Evolutionary conservation across 1,139 yeast species (phyloP).

Genomic region (Starmera stellimalicola): DNA sequence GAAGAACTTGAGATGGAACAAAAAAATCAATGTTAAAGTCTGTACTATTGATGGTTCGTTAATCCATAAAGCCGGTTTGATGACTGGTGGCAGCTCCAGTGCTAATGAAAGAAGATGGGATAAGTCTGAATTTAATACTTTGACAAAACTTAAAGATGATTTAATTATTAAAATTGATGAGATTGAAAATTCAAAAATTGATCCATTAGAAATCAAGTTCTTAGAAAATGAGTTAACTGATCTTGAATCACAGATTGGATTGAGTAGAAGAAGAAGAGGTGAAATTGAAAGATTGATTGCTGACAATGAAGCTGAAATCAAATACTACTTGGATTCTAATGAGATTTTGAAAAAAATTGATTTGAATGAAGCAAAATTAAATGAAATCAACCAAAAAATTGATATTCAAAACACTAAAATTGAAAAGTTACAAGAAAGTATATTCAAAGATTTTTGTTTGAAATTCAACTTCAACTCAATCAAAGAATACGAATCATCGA

Average conservation of each 20-base stretch:
- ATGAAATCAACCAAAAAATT: constrained; percentile 14
- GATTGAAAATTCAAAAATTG: constrained; percentile 40
- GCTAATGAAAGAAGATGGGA: constrained; percentile 50
- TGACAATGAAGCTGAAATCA: constrained; percentile 48
- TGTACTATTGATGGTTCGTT: constrained; percentile 82
- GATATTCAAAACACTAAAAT: constrained; percentile 24
- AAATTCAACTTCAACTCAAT: constrained; percentile 44
- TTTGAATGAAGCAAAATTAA: constrained; percentile 17
- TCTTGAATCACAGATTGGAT: constrained; percentile 41
- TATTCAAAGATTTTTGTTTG: constrained; percentile 47
- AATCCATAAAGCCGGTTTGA: constrained; percentile 76
- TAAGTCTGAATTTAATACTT: constrained; percentile 53
- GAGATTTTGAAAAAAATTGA: constrained; percentile 27
- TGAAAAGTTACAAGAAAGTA: constrained; percentile 29
- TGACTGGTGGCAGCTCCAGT: constrained; percentile 76
- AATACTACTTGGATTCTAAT: constrained; percentile 32
- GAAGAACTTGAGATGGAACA: constrained; percentile 62
- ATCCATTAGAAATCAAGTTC: constrained; percentile 48
- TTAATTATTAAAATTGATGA: constrained; percentile 43
- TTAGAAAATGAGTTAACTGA: constrained; percentile 48
- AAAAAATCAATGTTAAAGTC: constrained; percentile 50
- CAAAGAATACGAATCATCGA: constrained; percentile 57
- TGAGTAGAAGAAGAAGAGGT: constrained; percentile 40
- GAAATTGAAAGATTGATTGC: constrained; percentile 42
- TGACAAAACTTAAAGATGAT: constrained; percentile 54